A percentile compares a stretch with the other conserved stretches of the same genome.
These are phyloP conservation scores for Phytomonas sp. DNA, from an alignment of 208 protist species.

Conservation along the genomic window DNA sequence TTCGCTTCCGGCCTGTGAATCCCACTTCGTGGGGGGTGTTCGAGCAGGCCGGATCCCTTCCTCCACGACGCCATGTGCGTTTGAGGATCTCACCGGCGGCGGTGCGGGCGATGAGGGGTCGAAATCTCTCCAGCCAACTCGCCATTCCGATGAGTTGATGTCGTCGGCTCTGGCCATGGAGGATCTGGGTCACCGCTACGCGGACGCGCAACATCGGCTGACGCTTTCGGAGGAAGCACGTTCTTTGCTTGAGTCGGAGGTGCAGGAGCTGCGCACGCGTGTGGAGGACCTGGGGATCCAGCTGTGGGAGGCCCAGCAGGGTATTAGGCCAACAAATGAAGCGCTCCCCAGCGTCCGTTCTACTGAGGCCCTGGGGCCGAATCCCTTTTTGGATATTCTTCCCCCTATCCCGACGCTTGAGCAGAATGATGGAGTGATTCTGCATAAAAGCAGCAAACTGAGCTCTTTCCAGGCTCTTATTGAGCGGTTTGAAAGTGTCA, in stretches of 20 bases:
- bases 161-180: conserved; percentile 17
- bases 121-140: neutral
- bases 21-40: conserved; percentile 10
- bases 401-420: neutral
- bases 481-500: neutral
- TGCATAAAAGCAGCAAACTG: neutral
- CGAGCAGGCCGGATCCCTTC: neutral
- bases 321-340: neutral
- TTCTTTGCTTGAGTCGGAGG: conserved; percentile 23
- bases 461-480: neutral
- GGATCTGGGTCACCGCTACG: conserved; percentile 30
- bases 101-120: conserved; percentile 8
- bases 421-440: neutral
- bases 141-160: neutral
- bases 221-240: conserved; percentile 26
- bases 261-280: conserved; percentile 19
- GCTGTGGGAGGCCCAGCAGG: conserved; percentile 10
- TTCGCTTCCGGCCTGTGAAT: neutral
- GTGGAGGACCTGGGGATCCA: conserved; percentile 21
- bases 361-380: neutral
- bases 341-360: neutral
- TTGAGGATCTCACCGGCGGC: neutral
- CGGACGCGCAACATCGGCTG: conserved; percentile 31
- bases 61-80: neutral
- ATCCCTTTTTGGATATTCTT: neutral